Evolutionary conservation across 495 filamentous ascomycete genomes (phyloP).

Genomic region (Neurospora sp.): DNA sequence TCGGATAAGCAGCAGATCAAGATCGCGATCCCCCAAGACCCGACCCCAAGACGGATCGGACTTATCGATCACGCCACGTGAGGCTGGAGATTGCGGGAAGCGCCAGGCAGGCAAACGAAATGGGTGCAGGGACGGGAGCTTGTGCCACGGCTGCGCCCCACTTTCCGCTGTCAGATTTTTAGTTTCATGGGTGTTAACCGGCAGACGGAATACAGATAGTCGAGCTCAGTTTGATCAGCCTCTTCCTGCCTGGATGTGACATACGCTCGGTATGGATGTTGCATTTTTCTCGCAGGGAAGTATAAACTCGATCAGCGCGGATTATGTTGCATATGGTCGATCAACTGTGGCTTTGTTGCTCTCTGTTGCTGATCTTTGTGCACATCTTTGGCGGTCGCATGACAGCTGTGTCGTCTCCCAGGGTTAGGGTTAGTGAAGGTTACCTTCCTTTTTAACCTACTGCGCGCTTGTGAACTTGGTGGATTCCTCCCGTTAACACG

Average conservation of each 20-base stretch:
- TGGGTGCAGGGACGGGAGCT: background rate
- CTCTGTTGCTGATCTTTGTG: background rate
- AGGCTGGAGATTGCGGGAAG: background rate
- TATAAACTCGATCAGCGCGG: background rate
- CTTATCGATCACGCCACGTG: background rate
- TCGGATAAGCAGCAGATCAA: background rate
- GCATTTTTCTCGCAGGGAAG: background rate
- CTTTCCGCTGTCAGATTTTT: background rate
- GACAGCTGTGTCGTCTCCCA: background rate
- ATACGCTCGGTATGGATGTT: background rate
- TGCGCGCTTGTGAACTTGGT: background rate
- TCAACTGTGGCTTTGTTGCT: background rate
- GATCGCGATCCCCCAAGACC: background rate
- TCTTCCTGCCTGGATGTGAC: no score
- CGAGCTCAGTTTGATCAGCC: background rate
- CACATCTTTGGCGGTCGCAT: background rate
- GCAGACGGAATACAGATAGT: background rate
- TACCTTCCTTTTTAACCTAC: background rate
- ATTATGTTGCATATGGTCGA: background rate
- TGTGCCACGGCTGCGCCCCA: background rate
- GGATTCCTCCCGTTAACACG: background rate
- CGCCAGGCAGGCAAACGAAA: background rate
- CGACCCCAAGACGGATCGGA: background rate
- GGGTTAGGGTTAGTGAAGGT: background rate
- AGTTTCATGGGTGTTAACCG: background rate